Base-by-base conservation (phyloP, 495 filamentous ascomycete genomes). In the Diplogelasinospora grovesii region DNA sequence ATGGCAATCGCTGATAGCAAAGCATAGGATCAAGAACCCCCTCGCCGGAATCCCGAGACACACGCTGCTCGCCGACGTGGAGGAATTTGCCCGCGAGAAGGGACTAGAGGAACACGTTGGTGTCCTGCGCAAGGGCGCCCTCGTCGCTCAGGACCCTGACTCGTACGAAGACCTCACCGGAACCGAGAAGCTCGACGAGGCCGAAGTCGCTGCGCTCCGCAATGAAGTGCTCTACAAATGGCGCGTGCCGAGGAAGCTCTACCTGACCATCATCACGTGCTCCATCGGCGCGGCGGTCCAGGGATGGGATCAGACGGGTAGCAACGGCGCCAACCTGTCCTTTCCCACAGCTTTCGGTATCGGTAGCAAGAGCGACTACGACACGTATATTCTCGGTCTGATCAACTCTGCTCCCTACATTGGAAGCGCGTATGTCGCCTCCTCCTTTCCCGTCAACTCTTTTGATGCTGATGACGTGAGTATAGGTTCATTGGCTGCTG, bases 251-350 rank as follows among this genome's bases (percentile, higher is more conserved):
- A 52, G 43, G 45, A 66, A 63, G n/a, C 61, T 87, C 9, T 72
- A 63, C 57, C 67, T 78, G 44, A 83, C 81, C 38, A 81, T 88
- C 46, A 56, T 73, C 15, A 71, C 81, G 22, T 82, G 79, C 56
- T 85, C 82, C 14, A 77, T 88, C 36, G 82, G 77, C n/a, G 84
- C 84, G 11, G 82, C 82, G 10, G 77, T 84, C 20, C 82, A 86
- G 52, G 81, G 81, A 21, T 84, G 80, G 79, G 79, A 83, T 51
- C 80, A 83, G 56, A 81, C 77, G 30, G 79, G 83, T n/a, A 76
- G 74, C 2, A 88, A 87, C 50, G 84, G 83, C 32, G 84, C 83
- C 20, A 87, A 80, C 44, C 65, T 88, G 46, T 75, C 73, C 37
- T 87, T 85, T 58, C 76, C 75, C 4, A 37, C 49, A 0, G 48